Conservation (phyloP, 2,329 filamentous ascomycete genomes). For the Talaromyces atroroseus region DNA sequence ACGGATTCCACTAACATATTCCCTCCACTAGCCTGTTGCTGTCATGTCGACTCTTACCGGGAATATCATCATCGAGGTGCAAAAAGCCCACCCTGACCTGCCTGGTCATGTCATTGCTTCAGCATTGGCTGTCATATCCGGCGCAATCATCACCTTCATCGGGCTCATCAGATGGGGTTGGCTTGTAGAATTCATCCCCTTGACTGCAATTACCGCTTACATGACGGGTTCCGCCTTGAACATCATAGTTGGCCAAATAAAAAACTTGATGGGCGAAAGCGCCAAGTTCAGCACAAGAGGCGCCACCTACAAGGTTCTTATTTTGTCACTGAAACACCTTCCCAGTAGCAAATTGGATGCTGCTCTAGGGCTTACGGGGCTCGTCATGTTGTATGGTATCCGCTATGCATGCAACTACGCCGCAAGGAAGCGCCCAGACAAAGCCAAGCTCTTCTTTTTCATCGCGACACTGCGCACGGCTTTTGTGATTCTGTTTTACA, state of each 20-base stretch:
- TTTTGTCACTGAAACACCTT: slow-evolving; percentile 73
- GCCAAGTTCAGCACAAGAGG: slow-evolving; percentile 63
- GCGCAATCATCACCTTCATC: slow-evolving; percentile 69
- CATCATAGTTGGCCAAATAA: slow-evolving; percentile 79
- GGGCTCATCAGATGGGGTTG: slow-evolving; percentile 77
- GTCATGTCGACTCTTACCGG: slow-evolving; percentile 91
- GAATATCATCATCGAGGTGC: slow-evolving; percentile 65
- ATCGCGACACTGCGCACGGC: slow-evolving; percentile 82
- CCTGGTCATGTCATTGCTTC: slow-evolving; percentile 65
- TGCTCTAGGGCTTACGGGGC: slow-evolving; percentile 77
- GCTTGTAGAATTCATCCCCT: slow-evolving; percentile 88
- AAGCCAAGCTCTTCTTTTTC: slow-evolving; percentile 79
- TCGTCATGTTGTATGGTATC: slow-evolving; percentile 71
- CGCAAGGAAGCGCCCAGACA: slow-evolving; percentile 63
- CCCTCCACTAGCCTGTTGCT: slow-evolving; percentile 65
- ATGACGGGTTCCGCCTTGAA: slow-evolving; percentile 95
- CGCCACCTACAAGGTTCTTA: slow-evolving; percentile 74
- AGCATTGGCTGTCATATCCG: slow-evolving; percentile 69
- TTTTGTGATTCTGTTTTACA: slow-evolving; percentile 88
- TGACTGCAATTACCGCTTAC: slow-evolving; percentile 86
- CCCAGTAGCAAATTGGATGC: slow-evolving; percentile 67
- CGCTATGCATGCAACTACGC: slow-evolving; percentile 59
- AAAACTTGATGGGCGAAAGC: slow-evolving; percentile 71
- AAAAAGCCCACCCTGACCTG: slow-evolving; percentile 50
- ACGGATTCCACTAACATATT: slow-evolving; percentile 19